Percentiles rank a stretch among this genome's conserved stretches.
These are phyloP conservation scores for Anthostomella pinea DNA, from an alignment of 2,329 filamentous ascomycete species.

Conservation along the genomic window DNA sequence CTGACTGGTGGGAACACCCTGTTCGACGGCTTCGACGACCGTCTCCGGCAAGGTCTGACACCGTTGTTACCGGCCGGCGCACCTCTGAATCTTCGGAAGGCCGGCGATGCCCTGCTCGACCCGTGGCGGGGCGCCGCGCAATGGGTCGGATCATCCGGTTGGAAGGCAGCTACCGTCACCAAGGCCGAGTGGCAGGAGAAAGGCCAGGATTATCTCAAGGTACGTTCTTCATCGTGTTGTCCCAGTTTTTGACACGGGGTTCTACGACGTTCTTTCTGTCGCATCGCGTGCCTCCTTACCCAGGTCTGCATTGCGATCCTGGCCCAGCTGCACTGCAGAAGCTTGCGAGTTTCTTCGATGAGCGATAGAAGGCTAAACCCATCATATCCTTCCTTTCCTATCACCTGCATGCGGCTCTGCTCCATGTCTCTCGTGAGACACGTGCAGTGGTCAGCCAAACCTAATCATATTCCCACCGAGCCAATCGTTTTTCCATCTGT, in stretches of 20 bases:
- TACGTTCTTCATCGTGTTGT: slow-evolving; percentile 32
- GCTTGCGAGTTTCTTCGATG: too few species aligned
- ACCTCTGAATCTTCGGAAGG: slow-evolving; percentile 67
- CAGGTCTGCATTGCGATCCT: too few species aligned
- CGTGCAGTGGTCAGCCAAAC: too few species aligned
- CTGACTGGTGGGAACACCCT: slow-evolving; percentile 90
- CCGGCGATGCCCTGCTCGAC: slow-evolving; percentile 75
- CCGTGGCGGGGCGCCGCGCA: slow-evolving; percentile 90
- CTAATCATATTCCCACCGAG: too few species aligned
- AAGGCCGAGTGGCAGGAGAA: slow-evolving; percentile 87
- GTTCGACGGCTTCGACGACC: slow-evolving; percentile 82
- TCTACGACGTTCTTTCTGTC: slow-evolving; percentile 9
- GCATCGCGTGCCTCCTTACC: neutral
- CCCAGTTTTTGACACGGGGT: slow-evolving; percentile 6
- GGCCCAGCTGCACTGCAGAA: too few species aligned
- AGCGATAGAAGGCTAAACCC: neutral
- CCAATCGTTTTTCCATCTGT: too few species aligned
- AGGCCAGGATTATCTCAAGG: slow-evolving; percentile 91
- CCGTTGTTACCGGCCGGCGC: slow-evolving; percentile 69
- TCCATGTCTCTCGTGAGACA: too few species aligned
- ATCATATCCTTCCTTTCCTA: too few species aligned
- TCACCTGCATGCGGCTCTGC: too few species aligned
- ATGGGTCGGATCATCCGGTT: slow-evolving; percentile 67
- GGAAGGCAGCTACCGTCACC: slow-evolving; percentile 66
- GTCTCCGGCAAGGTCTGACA: slow-evolving; percentile 69